These are phyloP conservation scores for Patellifolia procumbens DNA, from an alignment of 179 eudicot species.

Conservation along the genomic window DNA sequence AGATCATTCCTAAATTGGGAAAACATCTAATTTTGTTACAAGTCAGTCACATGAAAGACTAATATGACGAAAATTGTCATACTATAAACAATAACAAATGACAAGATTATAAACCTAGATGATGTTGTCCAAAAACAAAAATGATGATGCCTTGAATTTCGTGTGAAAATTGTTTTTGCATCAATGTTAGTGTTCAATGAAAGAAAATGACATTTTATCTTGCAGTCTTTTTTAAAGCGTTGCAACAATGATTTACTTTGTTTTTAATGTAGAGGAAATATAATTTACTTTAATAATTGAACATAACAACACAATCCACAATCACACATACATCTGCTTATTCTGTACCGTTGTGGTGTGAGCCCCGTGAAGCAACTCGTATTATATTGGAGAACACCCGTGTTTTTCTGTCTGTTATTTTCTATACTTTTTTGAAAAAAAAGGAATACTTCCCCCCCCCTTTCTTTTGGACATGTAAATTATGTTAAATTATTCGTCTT, in stretches of 20 bases:
- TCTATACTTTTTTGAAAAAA: too few relatives aligned
- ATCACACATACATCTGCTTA: constrained; percentile 15
- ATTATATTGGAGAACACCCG: constrained; percentile 21
- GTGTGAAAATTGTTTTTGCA: not conserved
- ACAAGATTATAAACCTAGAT: not conserved
- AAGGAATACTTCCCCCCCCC: too few relatives aligned
- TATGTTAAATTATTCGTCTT: too few relatives aligned
- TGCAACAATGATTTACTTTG: too few relatives aligned
- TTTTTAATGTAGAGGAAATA: not conserved
- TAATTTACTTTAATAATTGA: not conserved
- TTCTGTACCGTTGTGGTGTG: constrained; percentile 8
- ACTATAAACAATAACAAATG: too few relatives aligned
- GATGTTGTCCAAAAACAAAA: not conserved
- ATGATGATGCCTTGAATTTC: not conserved
- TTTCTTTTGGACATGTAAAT: too few relatives aligned
- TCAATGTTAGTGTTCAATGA: not conserved
- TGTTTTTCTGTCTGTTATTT: constrained; percentile 17
- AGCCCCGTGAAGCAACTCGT: constrained; percentile 7
- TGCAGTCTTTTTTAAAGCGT: not conserved
- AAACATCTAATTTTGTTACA: too few relatives aligned
- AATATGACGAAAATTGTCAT: too few relatives aligned
- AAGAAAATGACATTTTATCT: constrained; percentile 18
- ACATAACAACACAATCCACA: constrained; percentile 20
- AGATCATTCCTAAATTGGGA: too few relatives aligned
- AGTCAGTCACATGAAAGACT: too few relatives aligned